Evolutionary conservation across 495 filamentous ascomycete species (phyloP).

Genomic region (Lasiosphaeria hispida): DNA sequence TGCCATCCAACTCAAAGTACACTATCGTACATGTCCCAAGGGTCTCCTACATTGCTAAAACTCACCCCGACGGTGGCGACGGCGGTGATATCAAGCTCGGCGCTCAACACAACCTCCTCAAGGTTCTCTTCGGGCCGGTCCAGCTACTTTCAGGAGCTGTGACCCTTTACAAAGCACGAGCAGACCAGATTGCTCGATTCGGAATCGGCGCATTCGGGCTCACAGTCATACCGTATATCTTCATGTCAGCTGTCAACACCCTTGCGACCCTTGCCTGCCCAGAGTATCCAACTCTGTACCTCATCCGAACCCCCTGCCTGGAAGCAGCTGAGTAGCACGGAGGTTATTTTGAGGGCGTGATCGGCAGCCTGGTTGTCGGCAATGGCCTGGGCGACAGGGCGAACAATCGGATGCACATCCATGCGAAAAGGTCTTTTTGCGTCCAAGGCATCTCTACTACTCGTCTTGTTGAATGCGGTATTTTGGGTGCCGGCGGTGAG

Average conservation of each 20-base stretch:
- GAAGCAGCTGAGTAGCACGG: background rate
- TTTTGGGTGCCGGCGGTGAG: too few relatives aligned
- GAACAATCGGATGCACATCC: too few relatives aligned
- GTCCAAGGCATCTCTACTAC: too few relatives aligned
- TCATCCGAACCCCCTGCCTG: constrained; percentile 6
- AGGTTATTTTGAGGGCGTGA: background rate
- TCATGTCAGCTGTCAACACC: constrained; percentile 49
- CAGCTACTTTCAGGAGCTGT: background rate
- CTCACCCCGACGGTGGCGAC: background rate
- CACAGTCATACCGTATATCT: constrained; percentile 43
- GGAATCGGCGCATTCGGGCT: constrained; percentile 47
- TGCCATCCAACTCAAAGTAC: too few relatives aligned
- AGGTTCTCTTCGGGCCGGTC: background rate
- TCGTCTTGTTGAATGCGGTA: too few relatives aligned
- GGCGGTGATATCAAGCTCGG: background rate
- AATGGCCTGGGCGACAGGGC: too few relatives aligned
- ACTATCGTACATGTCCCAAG: background rate
- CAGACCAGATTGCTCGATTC: constrained; percentile 37
- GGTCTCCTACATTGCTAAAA: background rate
- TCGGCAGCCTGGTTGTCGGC: background rate
- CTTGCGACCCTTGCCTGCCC: constrained; percentile 17
- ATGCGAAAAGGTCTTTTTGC: too few relatives aligned
- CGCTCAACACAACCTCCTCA: background rate
- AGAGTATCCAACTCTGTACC: constrained; percentile 8
- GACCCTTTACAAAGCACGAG: constrained; percentile 38